Evolutionary conservation across 306 rosid genomes (phyloP), one percentile per base, ranked within the genome.

Genomic region (Gastrolobium bilobum): DNA sequence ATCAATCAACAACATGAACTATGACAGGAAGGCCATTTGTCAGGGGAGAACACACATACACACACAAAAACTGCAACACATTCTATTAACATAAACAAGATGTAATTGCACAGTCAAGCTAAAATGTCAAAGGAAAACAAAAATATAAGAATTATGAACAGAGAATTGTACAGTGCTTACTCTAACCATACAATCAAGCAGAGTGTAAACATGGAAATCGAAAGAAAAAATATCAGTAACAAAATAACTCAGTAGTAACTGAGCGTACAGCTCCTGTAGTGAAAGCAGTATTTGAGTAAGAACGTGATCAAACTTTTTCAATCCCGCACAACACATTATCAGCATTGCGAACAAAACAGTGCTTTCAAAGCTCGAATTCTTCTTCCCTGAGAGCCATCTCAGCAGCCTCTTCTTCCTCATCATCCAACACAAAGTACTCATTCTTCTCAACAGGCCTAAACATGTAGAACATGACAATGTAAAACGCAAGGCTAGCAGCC

Each of bases 401-500:
- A 0, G 97, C 98, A 0, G 97, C 97, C 85, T 93, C 98, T 74
- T 93, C 97, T 42, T 93, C 98, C 81, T 91, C 97, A 68, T 91
- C 97, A 8, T 93, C 98, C 2, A 93, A 89, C 51, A 83, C 86
- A 26, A 93, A 90, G 88, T 93, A 93, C 82, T 93, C 75, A 43
- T 80, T 80, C 53, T 66, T 88, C 90, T 89, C 97, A 70, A 87
- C 94, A 4, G 98, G 98, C 85, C 92, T 88, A 63, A 93, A 93
- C 98, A 93, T 93, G 65, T 93, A 88, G 85, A 93, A 93, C 90
- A 93, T 91, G 60, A 93, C 84, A 54, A 80, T 11, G 37, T 91
- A 93, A 73, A 93, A 93, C 3, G 61, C 83, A 13, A 93, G 93
- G 38, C 92, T 93, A 1, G 92, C 98, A 37, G 77, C 68, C 86